Evolutionary conservation across 257 asterid species (phyloP), one percentile per base, ranked within the genome.

Genomic region (Phtheirospermum japonicum): DNA sequence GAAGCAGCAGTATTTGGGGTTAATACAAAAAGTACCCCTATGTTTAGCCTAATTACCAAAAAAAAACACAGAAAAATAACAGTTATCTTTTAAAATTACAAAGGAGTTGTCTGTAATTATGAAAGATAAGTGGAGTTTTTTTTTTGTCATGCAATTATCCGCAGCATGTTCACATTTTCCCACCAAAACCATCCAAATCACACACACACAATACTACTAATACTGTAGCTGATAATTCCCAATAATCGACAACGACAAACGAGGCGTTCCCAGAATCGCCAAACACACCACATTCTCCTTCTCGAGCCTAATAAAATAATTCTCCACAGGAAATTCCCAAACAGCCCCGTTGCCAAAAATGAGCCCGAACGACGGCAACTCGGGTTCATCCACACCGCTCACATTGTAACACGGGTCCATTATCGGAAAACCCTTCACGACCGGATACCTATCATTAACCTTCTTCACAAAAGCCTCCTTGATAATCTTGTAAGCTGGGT

Each of bases 181-280:
- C 73, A 19, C 76, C 76, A 23, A 23, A 52, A 62, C 52, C 48
- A 52, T 6, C 70, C 69, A 4, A 39, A 23, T 57, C 68, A 36
- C 68, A 58, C 75, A n/a, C n/a, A n/a, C n/a, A n/a, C n/a, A n/a
- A n/a, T n/a, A n/a, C n/a, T n/a, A 66, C 49, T 28, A 31, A 4
- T 11, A 14, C 78, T 92, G 98, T 74, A 89, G 98, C 49, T 92
- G 98, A 16, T 89, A 89, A 37, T 92, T 92, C 3, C 98, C 98
- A 18, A 92, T 83, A n/a, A 92, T 92, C 0, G 98, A 89, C n/a
- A 92, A 31, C 12, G 78, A 78, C 12, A 89, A 75, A 0, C 73
- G 71, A 6, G 95, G 86, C 30, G 95, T 89, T 28, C 96, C 98
- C 57, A 92, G 16, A 5, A 92, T 82, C 2, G 96, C 98, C 76